Percentiles rank a stretch among this genome's conserved stretches.
Conservation (phyloP, 1,284 basidiomycete genomes). For the Malassezia furfur region DNA sequence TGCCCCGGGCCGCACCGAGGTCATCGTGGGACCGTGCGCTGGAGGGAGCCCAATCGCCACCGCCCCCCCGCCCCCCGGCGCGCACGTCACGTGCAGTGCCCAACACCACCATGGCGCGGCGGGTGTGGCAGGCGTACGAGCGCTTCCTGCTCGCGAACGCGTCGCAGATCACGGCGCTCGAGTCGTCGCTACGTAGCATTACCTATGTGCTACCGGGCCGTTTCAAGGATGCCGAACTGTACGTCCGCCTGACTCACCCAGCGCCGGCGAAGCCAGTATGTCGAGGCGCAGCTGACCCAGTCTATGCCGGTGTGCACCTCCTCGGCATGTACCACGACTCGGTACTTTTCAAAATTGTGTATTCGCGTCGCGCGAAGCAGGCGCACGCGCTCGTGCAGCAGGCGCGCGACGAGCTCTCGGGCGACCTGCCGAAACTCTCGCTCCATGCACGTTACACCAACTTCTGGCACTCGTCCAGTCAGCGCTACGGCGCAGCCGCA, state of each 20-base stretch:
- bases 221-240: slow-evolving; percentile 91
- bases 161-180: slow-evolving; percentile 61
- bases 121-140: slow-evolving; percentile 35
- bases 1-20: slow-evolving; percentile 4
- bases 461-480: slow-evolving; percentile 40
- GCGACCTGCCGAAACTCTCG: slow-evolving; percentile 33
- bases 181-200: slow-evolving; percentile 74
- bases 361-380: slow-evolving; percentile 8
- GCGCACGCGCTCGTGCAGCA: neutral
- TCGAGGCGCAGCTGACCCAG: slow-evolving; percentile 7
- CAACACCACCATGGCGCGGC: slow-evolving; percentile 25
- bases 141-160: slow-evolving; percentile 40
- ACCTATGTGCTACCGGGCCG: slow-evolving; percentile 90
- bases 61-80: neutral
- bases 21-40: slow-evolving; percentile 4
- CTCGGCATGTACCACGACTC: slow-evolving; percentile 51
- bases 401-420: neutral
- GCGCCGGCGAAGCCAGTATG: slow-evolving; percentile 28
- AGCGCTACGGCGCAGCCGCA: slow-evolving; percentile 42
- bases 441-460: slow-evolving; percentile 49
- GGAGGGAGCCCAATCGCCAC: neutral
- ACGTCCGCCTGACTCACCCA: slow-evolving; percentile 50
- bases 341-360: slow-evolving; percentile 45
- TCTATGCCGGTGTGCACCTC: slow-evolving; percentile 49
- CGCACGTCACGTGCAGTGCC: neutral